phyloP scores from a whole-genome alignment of 495 filamentous ascomycete species.

The Neurospora pannonica region DNA sequence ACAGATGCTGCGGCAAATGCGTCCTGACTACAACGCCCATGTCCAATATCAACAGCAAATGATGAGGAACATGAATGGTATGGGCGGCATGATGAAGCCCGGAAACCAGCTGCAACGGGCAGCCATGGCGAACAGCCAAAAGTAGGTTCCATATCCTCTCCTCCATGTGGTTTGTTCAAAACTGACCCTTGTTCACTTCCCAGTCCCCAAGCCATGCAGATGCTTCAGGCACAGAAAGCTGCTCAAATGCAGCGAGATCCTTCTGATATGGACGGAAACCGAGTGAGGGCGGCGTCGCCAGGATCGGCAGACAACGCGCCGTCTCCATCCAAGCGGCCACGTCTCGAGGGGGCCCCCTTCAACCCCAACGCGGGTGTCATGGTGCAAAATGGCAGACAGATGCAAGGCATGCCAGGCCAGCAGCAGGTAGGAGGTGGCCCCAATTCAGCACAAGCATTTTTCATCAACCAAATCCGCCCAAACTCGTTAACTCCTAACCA shows the following conservation, averaged over 20 bases:
- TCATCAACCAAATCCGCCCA: conserved; percentile 70
- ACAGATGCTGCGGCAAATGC: not conserved
- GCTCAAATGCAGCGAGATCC: conserved; percentile 78
- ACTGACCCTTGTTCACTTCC: conserved; percentile 26
- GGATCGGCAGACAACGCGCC: conserved; percentile 77
- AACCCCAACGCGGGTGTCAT: conserved; percentile 60
- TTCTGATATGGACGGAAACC: conserved; percentile 80
- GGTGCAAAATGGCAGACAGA: conserved; percentile 67
- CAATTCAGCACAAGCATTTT: conserved; percentile 45
- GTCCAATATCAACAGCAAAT: conserved; percentile 42
- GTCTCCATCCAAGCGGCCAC: conserved; percentile 86
- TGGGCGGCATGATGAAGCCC: conserved; percentile 35
- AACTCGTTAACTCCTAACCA: conserved; percentile 64
- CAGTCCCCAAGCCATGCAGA: conserved; percentile 59
- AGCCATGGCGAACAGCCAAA: conserved; percentile 69
- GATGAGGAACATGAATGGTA: conserved; percentile 48
- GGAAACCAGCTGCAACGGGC: conserved; percentile 57
- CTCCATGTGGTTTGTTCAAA: not conserved
- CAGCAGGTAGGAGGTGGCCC: conserved; percentile 57
- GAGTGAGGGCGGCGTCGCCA: conserved; percentile 70
- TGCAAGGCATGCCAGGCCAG: conserved; percentile 62
- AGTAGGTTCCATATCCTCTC: conserved; percentile 37
- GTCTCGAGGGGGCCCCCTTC: conserved; percentile 61
- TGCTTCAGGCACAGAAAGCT: conserved; percentile 50
- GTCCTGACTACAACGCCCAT: conserved; percentile 29